Evolutionary conservation across 2,329 filamentous ascomycete genomes (phyloP), one percentile per base, ranked within the genome.

Genomic region (Microdochium trichocladiopsis): DNA sequence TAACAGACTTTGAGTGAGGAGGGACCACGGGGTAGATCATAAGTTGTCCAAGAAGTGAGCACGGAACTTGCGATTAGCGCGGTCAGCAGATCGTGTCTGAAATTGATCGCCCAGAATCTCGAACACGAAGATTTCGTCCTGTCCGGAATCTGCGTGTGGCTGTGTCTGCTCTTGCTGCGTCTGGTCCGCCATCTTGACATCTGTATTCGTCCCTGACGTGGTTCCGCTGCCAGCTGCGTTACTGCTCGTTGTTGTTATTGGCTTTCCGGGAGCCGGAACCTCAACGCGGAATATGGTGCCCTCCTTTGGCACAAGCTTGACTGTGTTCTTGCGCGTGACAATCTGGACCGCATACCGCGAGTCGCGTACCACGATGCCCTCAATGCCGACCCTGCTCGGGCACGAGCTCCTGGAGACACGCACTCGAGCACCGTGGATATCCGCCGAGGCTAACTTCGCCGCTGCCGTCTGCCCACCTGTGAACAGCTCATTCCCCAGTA

Each of bases 51-150:
- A 75, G 62, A 89, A 90, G 65, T 93, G 91, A 64, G 82, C 78
- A 71, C 94, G 96, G 71, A 95, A 95, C 72, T 96, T 97, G 72
- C 84, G 90, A 61, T 88, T 95, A 49, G 91, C 90, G 22, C 94
- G 77, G 66, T 97, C 93, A 16, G 87, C 84, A 2, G 93, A 85
- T 11, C 91, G 79, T 58, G 86, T 83, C 75, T 90, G 83, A 63
- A 97, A 92, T 65, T 95, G 90, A 60, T 90, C 87, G 2, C 94
- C 94, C 57, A 93, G 80, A 2, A 97, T 74, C 66, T 97, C 93
- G 61, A 96, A 94, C 0, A 85, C 78, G 62, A 96, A 75, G 18
- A 72, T 72, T 55, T 71, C 74, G 28, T 50, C 21, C 41, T 45
- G 41, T 18, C 11, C 41, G 21, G 41, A 22, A 23, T 21, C 12